A percentile compares a stretch with the other conserved stretches of the same genome.
Evolutionary conservation across 371 early-diverging fungal genomes (phyloP).

Genomic region (Chytridium lagenaria): DNA sequence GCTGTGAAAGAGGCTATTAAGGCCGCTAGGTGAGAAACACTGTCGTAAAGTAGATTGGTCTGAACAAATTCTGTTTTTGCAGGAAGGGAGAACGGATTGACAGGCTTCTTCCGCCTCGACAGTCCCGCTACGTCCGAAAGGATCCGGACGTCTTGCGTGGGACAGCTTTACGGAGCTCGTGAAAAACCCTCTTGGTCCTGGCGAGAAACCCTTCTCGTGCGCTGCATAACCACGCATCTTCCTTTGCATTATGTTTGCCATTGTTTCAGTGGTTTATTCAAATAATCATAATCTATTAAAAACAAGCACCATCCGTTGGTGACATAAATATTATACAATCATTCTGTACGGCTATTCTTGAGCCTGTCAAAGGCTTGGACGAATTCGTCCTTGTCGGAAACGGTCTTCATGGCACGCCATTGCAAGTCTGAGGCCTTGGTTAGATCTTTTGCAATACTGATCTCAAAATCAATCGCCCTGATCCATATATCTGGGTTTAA

Average conservation of each 20-base stretch:
- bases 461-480: conserved; percentile 65
- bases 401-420: conserved; percentile 68
- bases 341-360: conserved; percentile 31
- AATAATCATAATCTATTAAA: not conserved
- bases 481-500: conserved; percentile 62
- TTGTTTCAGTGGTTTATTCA: not conserved
- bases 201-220: conserved; percentile 45
- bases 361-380: conserved; percentile 50
- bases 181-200: conserved; percentile 28
- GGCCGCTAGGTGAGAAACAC: conserved; percentile 52
- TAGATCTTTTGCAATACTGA: conserved; percentile 58
- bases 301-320: too few relatives aligned
- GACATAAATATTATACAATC: too few relatives aligned
- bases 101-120: conserved; percentile 59
- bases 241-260: conserved; percentile 18
- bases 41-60: conserved; percentile 24
- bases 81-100: conserved; percentile 45
- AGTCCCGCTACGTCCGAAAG: conserved; percentile 75
- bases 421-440: conserved; percentile 61
- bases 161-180: conserved; percentile 56
- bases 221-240: conserved; percentile 28
- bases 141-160: conserved; percentile 68
- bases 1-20: conserved; percentile 76
- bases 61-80: conserved; percentile 4
- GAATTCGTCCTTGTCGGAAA: conserved; percentile 63